Evolutionary conservation across 805 yeast species (phyloP), one percentile per base, ranked within the genome.

Genomic region (Myxozyma monticola): DNA sequence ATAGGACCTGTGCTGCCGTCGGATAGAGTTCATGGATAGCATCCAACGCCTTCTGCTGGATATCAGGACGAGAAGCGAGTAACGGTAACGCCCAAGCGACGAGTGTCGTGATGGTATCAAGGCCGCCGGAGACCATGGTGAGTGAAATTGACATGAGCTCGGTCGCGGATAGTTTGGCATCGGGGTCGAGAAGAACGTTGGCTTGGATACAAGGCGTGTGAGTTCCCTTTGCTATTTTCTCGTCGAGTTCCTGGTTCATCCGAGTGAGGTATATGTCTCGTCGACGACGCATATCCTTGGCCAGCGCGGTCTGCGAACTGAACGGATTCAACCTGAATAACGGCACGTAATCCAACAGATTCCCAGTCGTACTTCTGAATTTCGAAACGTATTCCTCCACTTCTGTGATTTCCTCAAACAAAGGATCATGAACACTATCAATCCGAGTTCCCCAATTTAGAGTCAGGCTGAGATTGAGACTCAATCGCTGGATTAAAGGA

Each of bases 91-190:
- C 71, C 62, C 83, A 81, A 54, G 76, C 74, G 40, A 83, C 71
- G 31, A 80, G 82, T 30, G 84, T 69, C 0, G 88, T 80, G 1
- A 82, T 77, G 54, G 84, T 84, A 62, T 84, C 90, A 25, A 84
- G 67, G 0, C 90, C 90, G 12, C 89, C 90, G 59, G 87, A 80
- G 0, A 84, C 80, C 84, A 84, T 79, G 0, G 89, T 81, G 37
- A 84, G 67, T 59, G 88, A 82, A 4, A 81, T 72, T 36, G 85
- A 77, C 42, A 71, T 71, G 43, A 79, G 60, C 58, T 82, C 86
- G 6, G 42, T 39, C 14, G 57, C 46, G 25, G 43, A 29, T 15
- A 61, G 49, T 30, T 51, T 55, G 10, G 65, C 56, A 28, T 53
- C 58, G 4, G 57, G 56, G 36, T 58, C 65, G 14, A 45, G 42